These are phyloP conservation scores for Trichoderma erinaceum DNA, from an alignment of 495 filamentous ascomycete species.

Conservation along the genomic window DNA sequence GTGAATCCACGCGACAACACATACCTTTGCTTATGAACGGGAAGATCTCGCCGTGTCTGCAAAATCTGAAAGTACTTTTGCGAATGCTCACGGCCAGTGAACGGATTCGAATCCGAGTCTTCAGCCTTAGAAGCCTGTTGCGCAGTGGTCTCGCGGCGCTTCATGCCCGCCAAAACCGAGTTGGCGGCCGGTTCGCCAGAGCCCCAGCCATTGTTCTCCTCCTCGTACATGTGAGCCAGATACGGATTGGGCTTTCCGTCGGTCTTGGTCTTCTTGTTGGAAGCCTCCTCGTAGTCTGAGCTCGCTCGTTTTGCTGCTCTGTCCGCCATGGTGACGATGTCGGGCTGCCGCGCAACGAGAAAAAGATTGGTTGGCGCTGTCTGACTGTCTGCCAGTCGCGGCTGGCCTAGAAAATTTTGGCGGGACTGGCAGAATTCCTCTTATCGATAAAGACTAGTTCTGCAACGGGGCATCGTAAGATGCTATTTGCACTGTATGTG, in stretches of 20 bases:
- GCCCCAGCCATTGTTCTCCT: conserved; percentile 32
- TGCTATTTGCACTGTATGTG: too few relatives aligned
- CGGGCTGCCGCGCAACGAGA: not conserved
- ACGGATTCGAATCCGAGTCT: conserved; percentile 77
- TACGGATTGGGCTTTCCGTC: conserved; percentile 64
- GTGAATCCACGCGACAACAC: conserved; percentile 20
- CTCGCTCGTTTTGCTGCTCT: conserved; percentile 12
- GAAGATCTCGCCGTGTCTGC: conserved; percentile 73
- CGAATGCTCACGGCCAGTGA: conserved; percentile 70
- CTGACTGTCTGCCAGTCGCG: not conserved
- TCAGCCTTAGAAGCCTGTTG: conserved; percentile 66
- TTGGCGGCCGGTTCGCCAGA: conserved; percentile 27
- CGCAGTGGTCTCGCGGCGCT: conserved; percentile 77
- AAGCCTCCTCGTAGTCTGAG: conserved; percentile 18
- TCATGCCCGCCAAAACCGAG: conserved; percentile 56
- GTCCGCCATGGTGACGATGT: conserved; percentile 15
- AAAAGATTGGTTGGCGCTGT: not conserved
- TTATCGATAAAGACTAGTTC: not conserved
- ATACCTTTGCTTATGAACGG: conserved; percentile 83
- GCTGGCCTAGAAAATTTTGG: conserved; percentile 14
- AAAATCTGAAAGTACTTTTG: conserved; percentile 84
- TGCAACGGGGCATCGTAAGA: too few relatives aligned
- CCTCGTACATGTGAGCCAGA: conserved; percentile 79
- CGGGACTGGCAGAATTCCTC: conserved; percentile 4
- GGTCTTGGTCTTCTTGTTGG: conserved; percentile 28